These are phyloP conservation scores for Saccharomycopsis selenospora DNA, from an alignment of 805 yeast species.

Conservation along the genomic window DNA sequence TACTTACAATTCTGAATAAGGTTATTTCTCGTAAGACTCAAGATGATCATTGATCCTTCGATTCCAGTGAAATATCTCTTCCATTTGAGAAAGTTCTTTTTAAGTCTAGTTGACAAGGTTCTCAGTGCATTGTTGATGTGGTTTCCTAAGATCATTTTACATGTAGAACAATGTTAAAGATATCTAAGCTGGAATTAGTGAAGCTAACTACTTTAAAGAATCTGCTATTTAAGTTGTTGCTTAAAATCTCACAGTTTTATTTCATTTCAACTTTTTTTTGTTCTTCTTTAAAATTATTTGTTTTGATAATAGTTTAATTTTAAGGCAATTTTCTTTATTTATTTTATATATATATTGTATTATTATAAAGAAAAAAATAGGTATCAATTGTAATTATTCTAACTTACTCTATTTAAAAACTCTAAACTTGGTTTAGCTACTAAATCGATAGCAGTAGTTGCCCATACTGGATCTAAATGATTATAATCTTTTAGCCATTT, in stretches of 20 bases:
- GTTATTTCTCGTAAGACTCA: constrained; percentile 9
- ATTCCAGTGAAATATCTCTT: too few relatives aligned
- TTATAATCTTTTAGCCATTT: constrained; percentile 56
- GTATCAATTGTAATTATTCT: neutral
- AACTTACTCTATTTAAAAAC: constrained; percentile 26
- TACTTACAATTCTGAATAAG: constrained; percentile 26
- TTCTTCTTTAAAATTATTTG: too few relatives aligned
- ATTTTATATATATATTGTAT: too few relatives aligned
- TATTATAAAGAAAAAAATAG: too few relatives aligned
- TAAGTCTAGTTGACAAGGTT: too few relatives aligned
- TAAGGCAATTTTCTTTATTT: too few relatives aligned
- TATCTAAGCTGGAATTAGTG: neutral
- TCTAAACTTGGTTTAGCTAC: constrained; percentile 47
- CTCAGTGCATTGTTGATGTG: too few relatives aligned
- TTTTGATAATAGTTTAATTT: too few relatives aligned
- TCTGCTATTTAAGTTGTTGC: neutral
- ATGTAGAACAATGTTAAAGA: neutral
- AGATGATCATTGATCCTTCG: constrained; percentile 12
- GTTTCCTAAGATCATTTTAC: neutral
- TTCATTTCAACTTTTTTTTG: too few relatives aligned
- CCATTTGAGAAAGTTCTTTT: too few relatives aligned
- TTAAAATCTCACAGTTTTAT: too few relatives aligned
- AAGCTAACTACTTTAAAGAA: neutral
- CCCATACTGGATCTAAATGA: constrained; percentile 92
- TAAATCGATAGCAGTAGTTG: constrained; percentile 59